Conservation (phyloP, 257 asterid species). For the Striga asiatica region DNA sequence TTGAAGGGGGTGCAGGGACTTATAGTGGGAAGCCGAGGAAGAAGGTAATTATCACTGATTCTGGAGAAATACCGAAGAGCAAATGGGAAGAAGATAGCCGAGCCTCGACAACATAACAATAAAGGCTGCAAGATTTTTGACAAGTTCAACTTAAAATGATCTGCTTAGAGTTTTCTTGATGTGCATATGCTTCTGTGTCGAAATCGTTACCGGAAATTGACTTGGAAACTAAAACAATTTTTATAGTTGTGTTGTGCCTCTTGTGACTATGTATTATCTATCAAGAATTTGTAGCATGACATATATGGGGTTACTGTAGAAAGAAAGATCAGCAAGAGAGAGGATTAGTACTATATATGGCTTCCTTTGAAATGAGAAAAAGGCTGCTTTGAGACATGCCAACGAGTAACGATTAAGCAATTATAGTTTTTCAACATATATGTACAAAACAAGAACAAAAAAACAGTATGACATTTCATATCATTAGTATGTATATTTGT, state of each 20-base stretch:
- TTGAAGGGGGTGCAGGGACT: slow-evolving; percentile 95
- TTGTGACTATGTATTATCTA: neutral
- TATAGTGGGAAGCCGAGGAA: slow-evolving; percentile 95
- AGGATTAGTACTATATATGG: no score
- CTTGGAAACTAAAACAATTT: neutral
- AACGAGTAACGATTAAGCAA: no score
- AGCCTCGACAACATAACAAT: slow-evolving; percentile 20
- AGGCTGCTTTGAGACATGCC: no score
- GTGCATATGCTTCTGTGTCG: neutral
- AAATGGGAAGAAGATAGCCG: slow-evolving; percentile 63
- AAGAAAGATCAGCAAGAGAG: no score
- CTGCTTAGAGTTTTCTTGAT: neutral
- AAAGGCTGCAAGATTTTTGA: neutral
- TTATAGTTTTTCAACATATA: no score
- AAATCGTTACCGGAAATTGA: no score
- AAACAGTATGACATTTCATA: no score
- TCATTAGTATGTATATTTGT: no score
- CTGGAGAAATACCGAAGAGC: slow-evolving; percentile 90
- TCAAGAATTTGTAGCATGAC: no score
- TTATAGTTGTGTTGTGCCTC: neutral
- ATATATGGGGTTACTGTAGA: no score
- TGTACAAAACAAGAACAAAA: no score
- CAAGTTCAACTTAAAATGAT: slow-evolving; percentile 4
- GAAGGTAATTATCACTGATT: slow-evolving; percentile 68
- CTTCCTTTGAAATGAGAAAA: no score